Conservation (phyloP, 2,329 filamentous ascomycete genomes). For the Colletotrichum sp. region DNA sequence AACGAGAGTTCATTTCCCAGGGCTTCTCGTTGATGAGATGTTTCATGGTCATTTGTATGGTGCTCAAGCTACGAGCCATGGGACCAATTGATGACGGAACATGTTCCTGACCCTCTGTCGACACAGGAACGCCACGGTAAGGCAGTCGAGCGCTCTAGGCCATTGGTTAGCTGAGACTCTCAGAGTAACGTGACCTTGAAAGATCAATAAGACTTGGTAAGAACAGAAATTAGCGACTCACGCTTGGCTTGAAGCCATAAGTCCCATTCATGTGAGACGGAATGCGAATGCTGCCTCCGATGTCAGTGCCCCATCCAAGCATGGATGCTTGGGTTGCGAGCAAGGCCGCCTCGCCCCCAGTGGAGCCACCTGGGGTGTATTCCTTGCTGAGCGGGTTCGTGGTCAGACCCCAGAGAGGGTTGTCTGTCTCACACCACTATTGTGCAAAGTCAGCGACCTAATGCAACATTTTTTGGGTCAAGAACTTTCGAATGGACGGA, state of each 20-base stretch:
- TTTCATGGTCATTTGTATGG: slow-evolving; percentile 52
- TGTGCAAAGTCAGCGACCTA: slow-evolving; percentile 22
- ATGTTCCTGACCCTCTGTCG: slow-evolving; percentile 67
- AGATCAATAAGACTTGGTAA: background rate
- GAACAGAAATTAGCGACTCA: background rate
- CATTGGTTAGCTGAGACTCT: background rate
- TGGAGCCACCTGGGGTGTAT: slow-evolving; percentile 66
- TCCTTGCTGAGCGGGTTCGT: slow-evolving; percentile 66
- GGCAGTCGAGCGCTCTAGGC: slow-evolving; percentile 58
- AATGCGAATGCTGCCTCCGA: slow-evolving; percentile 44
- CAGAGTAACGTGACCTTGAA: background rate
- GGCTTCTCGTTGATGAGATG: slow-evolving; percentile 50
- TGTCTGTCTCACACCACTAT: slow-evolving; percentile 40
- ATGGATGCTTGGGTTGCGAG: slow-evolving; percentile 43
- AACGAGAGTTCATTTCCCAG: slow-evolving; percentile 60
- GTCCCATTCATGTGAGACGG: slow-evolving; percentile 39
- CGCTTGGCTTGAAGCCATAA: slow-evolving; percentile 30
- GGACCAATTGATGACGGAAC: slow-evolving; percentile 67
- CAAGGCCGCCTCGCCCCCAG: slow-evolving; percentile 58
- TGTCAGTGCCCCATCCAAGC: slow-evolving; percentile 45
- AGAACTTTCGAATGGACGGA: no score
- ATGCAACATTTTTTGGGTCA: background rate
- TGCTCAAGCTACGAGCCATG: slow-evolving; percentile 47
- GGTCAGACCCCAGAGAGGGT: slow-evolving; percentile 61
- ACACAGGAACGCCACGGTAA: slow-evolving; percentile 62